phyloP scores from a whole-genome alignment of 2,329 filamentous ascomycete species.

The Aspergillus pseudotamarii region DNA sequence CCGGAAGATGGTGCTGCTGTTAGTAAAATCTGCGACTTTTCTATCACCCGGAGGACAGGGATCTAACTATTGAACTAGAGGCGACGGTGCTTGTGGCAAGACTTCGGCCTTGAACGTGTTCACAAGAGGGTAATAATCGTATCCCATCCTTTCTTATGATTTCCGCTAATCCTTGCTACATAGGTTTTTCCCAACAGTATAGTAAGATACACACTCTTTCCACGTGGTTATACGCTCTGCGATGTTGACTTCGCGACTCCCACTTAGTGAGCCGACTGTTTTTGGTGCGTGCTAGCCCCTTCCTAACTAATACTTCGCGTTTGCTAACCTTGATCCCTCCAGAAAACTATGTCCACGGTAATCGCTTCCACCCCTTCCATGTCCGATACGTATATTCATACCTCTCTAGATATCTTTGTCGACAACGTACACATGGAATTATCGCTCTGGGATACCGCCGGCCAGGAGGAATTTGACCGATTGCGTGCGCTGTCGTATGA shows the following conservation, averaged over 20 bases:
- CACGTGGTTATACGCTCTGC: neutral
- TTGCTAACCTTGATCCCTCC: conserved; percentile 33
- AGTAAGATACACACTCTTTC: conserved; percentile 56
- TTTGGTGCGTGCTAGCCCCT: conserved; percentile 59
- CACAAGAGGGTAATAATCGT: conserved; percentile 76
- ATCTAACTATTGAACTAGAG: conserved; percentile 56
- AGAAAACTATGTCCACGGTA: conserved; percentile 98
- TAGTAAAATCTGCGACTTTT: conserved; percentile 19
- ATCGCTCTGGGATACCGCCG: conserved; percentile 96
- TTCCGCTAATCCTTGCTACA: conserved; percentile 22
- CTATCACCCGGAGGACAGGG: conserved; percentile 5
- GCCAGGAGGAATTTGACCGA: conserved; percentile 98
- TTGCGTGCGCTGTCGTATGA: conserved; percentile 94
- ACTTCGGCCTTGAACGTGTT: conserved; percentile 97
- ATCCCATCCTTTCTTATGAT: conserved; percentile 9
- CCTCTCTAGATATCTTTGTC: conserved; percentile 83
- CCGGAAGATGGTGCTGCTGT: conserved; percentile 95
- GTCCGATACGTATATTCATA: conserved; percentile 22
- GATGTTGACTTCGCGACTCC: conserved; percentile 25
- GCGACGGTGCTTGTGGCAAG: conserved; percentile 95
- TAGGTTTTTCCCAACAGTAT: conserved; percentile 96
- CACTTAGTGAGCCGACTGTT: conserved; percentile 79
- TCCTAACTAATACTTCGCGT: conserved; percentile 4
- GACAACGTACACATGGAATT: conserved; percentile 96
- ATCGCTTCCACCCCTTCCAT: conserved; percentile 28